Percentiles rank a stretch among this genome's conserved stretches.
Conservation (phyloP, 345 rosid genomes). For the Mangifera indica region DNA sequence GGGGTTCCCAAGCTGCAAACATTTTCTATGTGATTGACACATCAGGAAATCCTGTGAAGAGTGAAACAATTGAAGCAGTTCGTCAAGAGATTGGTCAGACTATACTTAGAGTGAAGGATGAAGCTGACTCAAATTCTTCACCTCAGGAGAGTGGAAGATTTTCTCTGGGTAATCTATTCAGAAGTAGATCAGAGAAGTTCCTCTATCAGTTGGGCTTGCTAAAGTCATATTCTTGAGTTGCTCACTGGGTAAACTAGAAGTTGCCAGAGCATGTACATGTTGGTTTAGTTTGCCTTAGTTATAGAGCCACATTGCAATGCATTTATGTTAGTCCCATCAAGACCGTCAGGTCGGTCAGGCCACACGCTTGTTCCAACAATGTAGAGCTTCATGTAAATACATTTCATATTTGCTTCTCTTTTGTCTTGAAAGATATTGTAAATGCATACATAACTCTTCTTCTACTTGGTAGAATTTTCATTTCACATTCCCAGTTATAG, state of each 20-base stretch:
- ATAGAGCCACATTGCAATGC: constrained; percentile 1
- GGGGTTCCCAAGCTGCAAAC: constrained; percentile 76
- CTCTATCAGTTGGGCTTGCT: constrained; percentile 69
- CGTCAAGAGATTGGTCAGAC: constrained; percentile 69
- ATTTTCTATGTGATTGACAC: constrained; percentile 78
- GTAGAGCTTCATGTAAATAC: constrained; percentile 34
- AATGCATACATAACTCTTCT: constrained; percentile 4
- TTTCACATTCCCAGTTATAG: background rate
- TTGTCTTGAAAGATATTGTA: constrained; percentile 12
- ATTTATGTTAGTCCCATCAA: constrained; percentile 28
- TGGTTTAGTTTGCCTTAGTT: constrained; percentile 16
- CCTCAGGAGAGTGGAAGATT: constrained; percentile 45
- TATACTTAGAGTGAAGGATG: constrained; percentile 65
- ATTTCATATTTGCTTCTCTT: constrained; percentile 6
- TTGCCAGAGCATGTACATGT: constrained; percentile 20
- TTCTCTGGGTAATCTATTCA: constrained; percentile 66
- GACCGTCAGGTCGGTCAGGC: constrained; percentile 18
- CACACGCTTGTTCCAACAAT: constrained; percentile 9
- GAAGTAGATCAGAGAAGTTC: constrained; percentile 70
- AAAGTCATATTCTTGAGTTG: constrained; percentile 48
- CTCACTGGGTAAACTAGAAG: constrained; percentile 20
- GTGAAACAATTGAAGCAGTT: constrained; percentile 72
- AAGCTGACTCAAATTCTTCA: constrained; percentile 37
- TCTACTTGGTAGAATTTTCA: background rate
- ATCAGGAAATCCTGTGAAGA: constrained; percentile 66